Evolutionary conservation across 1,139 yeast genomes (phyloP).

Genomic region (Taphrina pruni): DNA sequence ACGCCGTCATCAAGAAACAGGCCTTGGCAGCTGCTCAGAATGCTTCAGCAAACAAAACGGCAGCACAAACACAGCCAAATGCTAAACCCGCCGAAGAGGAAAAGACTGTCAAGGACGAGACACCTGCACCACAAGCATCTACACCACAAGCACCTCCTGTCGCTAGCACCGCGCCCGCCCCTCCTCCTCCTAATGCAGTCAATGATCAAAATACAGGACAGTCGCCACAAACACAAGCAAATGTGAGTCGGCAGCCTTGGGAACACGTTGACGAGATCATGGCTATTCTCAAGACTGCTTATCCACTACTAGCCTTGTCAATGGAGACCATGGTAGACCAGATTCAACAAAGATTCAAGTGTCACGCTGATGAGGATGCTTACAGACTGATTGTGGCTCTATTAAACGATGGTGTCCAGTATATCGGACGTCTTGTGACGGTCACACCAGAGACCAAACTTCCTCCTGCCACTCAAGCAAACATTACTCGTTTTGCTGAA

Average conservation of each 20-base stretch:
- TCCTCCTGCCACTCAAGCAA: slow-evolving; percentile 91
- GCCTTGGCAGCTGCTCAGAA: slow-evolving; percentile 65
- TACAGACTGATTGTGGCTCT: slow-evolving; percentile 90
- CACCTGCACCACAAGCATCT: not conserved
- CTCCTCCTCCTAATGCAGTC: not conserved
- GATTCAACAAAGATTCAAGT: slow-evolving; percentile 89
- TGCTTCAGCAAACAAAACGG: slow-evolving; percentile 46
- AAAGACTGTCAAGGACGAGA: slow-evolving; percentile 2
- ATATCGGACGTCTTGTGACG: slow-evolving; percentile 76
- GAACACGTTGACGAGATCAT: slow-evolving; percentile 93
- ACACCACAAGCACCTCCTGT: not conserved
- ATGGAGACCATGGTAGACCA: slow-evolving; percentile 95
- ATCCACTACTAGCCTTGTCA: slow-evolving; percentile 89
- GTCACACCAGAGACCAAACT: slow-evolving; percentile 87
- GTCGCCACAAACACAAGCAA: slow-evolving; percentile 10
- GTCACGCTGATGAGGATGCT: slow-evolving; percentile 95
- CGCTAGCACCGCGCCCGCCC: not conserved
- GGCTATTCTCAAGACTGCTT: slow-evolving; percentile 94
- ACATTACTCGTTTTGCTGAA: slow-evolving; percentile 87
- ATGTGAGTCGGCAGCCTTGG: slow-evolving; percentile 71
- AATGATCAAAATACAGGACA: not conserved
- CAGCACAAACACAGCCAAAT: slow-evolving; percentile 44
- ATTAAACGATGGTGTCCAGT: slow-evolving; percentile 89
- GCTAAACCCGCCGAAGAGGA: slow-evolving; percentile 29
- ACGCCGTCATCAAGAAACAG: slow-evolving; percentile 83